Evolutionary conservation across 768 basidiomycete species (phyloP).

Genomic region (Termitomyces eurrhizus): DNA sequence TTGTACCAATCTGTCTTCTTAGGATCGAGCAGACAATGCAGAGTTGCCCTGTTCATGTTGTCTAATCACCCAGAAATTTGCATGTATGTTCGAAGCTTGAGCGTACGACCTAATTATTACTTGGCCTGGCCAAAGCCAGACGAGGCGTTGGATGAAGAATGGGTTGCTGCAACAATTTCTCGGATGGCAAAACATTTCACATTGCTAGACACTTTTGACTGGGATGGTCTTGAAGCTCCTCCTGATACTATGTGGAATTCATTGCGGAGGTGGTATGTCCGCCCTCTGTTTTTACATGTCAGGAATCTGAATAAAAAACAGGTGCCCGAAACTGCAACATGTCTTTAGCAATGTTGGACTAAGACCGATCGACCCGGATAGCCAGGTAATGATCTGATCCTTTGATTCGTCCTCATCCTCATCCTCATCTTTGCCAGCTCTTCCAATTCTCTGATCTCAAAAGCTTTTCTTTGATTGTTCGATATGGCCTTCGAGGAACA

Average conservation of each 20-base stretch:
- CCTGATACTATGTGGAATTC: constrained; percentile 37
- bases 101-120: constrained; percentile 48
- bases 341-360: constrained; percentile 43
- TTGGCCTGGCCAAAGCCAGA: constrained; percentile 46
- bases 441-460: constrained; percentile 41
- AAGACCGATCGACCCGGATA: constrained; percentile 28
- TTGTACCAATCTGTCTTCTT: constrained; percentile 44
- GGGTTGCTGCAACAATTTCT: constrained; percentile 35
- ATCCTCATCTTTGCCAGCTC: constrained; percentile 19
- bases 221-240: constrained; percentile 49
- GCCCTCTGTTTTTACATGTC: constrained; percentile 1
- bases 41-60: constrained; percentile 33
- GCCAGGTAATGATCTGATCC: constrained; percentile 18
- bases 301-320: constrained; percentile 10
- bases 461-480: constrained; percentile 43
- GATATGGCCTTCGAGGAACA: constrained; percentile 39
- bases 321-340: constrained; percentile 40
- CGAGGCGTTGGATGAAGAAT: constrained; percentile 33
- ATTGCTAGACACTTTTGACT: constrained; percentile 43
- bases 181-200: constrained; percentile 28
- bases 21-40: constrained; percentile 38
- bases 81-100: constrained; percentile 36
- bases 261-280: constrained; percentile 33
- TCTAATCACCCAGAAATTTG: constrained; percentile 30
- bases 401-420: no score